These are phyloP conservation scores for Apiotrichum brassicae DNA, from an alignment of 1,284 basidiomycete species.

Conservation along the genomic window DNA sequence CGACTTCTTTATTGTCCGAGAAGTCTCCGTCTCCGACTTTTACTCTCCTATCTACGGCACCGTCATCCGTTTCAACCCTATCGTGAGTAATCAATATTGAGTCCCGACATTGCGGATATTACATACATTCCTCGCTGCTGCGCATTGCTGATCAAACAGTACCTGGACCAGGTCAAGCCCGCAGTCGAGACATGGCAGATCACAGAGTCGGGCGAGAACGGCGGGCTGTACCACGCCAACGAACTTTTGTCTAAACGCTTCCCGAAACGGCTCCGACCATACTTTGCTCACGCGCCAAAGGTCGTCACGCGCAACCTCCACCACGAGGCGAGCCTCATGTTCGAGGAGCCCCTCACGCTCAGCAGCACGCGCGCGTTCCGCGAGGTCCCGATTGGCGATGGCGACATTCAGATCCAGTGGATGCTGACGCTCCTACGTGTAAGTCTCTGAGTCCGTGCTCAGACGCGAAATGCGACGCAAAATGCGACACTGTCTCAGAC, in stretches of 20 bases:
- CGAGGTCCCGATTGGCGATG: constrained; percentile 31
- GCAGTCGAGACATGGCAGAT: constrained; percentile 26
- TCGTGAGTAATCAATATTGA: no score
- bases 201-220: constrained; percentile 37
- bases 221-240: constrained; percentile 43
- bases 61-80: constrained; percentile 39
- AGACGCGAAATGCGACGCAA: no score
- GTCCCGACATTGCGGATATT: no score
- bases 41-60: constrained; percentile 41
- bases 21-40: constrained; percentile 31
- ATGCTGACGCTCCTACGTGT: constrained; percentile 30
- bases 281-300: constrained; percentile 43
- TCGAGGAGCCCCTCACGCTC: constrained; percentile 28
- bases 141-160: no score
- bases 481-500: no score
- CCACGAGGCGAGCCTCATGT: constrained; percentile 43
- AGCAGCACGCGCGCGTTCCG: constrained; percentile 36
- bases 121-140: no score
- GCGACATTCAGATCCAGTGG: constrained; percentile 44
- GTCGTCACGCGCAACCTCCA: constrained; percentile 39
- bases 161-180: constrained; percentile 35
- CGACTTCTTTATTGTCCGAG: constrained; percentile 39
- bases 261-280: constrained; percentile 36
- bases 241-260: constrained; percentile 38
- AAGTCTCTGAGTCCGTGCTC: constrained; percentile 5